These are phyloP conservation scores for Neurospora discreta DNA, from an alignment of 495 filamentous ascomycete species.

Conservation along the genomic window DNA sequence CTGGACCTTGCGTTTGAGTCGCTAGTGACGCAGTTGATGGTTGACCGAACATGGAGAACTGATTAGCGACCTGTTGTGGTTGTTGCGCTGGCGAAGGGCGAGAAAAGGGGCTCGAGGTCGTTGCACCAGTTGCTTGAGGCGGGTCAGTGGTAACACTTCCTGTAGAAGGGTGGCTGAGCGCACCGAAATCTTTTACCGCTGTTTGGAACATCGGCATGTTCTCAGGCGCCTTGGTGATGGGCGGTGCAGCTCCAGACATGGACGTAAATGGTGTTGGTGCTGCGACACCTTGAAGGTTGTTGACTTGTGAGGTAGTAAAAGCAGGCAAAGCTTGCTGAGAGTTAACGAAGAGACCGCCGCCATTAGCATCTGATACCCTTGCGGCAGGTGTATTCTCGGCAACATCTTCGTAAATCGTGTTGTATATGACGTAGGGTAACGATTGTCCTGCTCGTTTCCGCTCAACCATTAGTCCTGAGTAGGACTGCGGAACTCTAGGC, in stretches of 20 bases:
- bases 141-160: background rate
- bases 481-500: conserved; percentile 30
- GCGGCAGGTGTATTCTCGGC: background rate
- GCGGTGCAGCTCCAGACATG: background rate
- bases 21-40: background rate
- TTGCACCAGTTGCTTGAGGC: background rate
- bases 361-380: background rate
- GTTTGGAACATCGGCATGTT: background rate
- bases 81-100: background rate
- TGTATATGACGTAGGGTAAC: conserved; percentile 32
- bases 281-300: background rate
- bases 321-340: background rate
- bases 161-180: background rate
- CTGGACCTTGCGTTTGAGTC: background rate
- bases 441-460: conserved; percentile 33
- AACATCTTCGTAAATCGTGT: conserved; percentile 30
- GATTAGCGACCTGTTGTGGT: background rate
- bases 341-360: conserved; percentile 22
- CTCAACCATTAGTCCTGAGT: conserved; percentile 36
- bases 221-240: background rate
- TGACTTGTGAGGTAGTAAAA: background rate
- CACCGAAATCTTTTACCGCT: background rate
- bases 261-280: background rate
- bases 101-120: background rate
- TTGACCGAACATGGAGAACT: background rate